Base-by-base conservation (phyloP, 202 grass and related monocot species). In the Brachypodium distachyon region DNA sequence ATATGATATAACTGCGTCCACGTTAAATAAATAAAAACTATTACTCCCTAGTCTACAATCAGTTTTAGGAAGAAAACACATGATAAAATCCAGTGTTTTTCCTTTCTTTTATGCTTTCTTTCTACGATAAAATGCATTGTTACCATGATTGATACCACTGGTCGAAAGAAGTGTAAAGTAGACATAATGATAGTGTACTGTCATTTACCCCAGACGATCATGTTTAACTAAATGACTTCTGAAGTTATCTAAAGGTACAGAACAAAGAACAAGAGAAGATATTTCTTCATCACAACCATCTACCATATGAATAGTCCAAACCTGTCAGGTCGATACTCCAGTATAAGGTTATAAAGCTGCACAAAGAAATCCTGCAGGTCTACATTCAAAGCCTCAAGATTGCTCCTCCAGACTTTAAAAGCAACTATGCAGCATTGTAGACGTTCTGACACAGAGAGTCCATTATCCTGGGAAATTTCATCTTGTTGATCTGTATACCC, bases 311-410 rank as follows among this genome's bases (percentile, higher is more conserved):
- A 65, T 67, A 69, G 53, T 46, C 12, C 21, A 67, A 78, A 95
- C 92, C 92, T 99, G 83, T 92, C 81, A 74, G 92, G 96, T 19
- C 83, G 88, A 85, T 99, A 99, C 67, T 99, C 91, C 67, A 99
- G 50, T 77, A 99, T 73, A 70, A 93, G 92, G 75, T 91, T 99
- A 88, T 89, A 99, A 59, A 95, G 77, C 78, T 90, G 96, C 28
- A 93, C 83, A 76, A 95, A 99, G 79, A 92, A 99, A 62, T 99
- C 92, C 74, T 95, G 89, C 58, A 97, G 62, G 80, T 92, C 91
- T 16, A 98, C 83, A 78, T 98, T 92, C 71, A 95, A 79, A 33
- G 96, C 89, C 67, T 98, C 91, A 37, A 98, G 90, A 83, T 92
- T 98, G 74, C 57, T 89, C 83, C 86, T 98, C 91, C 91, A 89